A percentile compares a stretch with the other conserved stretches of the same genome.
These are phyloP conservation scores for Quercus ilex DNA, from an alignment of 306 rosid genomes.

Conservation along the genomic window DNA sequence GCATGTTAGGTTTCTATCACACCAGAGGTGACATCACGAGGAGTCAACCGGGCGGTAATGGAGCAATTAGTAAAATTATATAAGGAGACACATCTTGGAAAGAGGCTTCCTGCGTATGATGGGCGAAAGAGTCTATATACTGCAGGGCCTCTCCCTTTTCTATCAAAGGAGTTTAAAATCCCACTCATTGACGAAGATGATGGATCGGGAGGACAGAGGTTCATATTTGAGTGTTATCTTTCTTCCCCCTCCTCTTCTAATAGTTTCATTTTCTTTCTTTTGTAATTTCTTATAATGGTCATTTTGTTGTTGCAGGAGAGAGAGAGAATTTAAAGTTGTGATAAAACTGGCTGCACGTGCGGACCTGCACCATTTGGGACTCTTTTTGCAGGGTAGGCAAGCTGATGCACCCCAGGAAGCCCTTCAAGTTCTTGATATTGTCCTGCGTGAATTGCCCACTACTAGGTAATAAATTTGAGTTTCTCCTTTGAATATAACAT, in stretches of 20 bases:
- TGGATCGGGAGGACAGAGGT: slow-evolving; percentile 81
- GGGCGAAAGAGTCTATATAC: slow-evolving; percentile 95
- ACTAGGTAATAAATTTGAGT: slow-evolving; percentile 49
- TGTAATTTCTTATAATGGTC: not conserved
- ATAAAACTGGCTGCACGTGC: slow-evolving; percentile 92
- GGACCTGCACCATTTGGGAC: slow-evolving; percentile 91
- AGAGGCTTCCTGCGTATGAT: slow-evolving; percentile 91
- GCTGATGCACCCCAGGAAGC: slow-evolving; percentile 99
- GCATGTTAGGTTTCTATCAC: slow-evolving; percentile 71
- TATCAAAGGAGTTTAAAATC: slow-evolving; percentile 66
- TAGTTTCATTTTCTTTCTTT: not conserved
- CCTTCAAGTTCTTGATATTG: slow-evolving; percentile 94
- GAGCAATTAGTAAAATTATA: slow-evolving; percentile 62
- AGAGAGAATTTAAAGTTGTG: slow-evolving; percentile 75
- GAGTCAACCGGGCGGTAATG: slow-evolving; percentile 93
- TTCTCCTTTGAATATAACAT: not conserved
- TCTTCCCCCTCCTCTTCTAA: not conserved
- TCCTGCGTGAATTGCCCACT: slow-evolving; percentile 86
- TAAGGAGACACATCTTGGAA: slow-evolving; percentile 75
- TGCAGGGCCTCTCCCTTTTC: slow-evolving; percentile 89
- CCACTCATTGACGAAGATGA: slow-evolving; percentile 81
- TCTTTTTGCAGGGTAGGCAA: slow-evolving; percentile 85
- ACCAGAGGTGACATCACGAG: slow-evolving; percentile 82
- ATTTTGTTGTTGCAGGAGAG: slow-evolving; percentile 56
- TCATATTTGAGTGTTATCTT: not conserved